Evolutionary conservation across 2,329 filamentous ascomycete genomes (phyloP).

Genomic region (Aspergillus terreus): DNA sequence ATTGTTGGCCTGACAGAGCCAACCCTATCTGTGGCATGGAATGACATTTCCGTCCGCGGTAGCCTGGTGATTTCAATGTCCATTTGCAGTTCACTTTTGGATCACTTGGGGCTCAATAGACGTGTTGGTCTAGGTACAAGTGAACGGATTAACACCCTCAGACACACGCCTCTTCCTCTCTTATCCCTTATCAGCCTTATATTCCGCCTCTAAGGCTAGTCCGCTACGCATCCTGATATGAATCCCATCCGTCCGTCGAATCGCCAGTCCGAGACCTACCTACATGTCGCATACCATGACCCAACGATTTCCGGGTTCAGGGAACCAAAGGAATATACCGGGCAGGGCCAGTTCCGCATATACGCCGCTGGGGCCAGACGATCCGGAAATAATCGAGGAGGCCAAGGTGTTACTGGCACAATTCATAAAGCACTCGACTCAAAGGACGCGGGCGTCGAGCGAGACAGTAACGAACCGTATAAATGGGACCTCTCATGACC

Average conservation of each 20-base stretch:
- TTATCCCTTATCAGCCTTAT: neutral
- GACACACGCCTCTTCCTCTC: no score
- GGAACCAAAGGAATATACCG: neutral
- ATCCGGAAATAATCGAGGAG: slow-evolving; percentile 16
- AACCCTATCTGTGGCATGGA: no score
- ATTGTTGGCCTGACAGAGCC: no score
- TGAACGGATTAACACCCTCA: no score
- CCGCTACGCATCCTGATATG: neutral
- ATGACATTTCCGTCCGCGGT: no score
- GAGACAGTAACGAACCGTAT: neutral
- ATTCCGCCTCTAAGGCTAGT: no score
- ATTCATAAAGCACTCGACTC: slow-evolving; percentile 18
- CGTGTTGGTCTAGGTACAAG: no score
- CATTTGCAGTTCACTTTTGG: no score
- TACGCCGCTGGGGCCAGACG: slow-evolving; percentile 14
- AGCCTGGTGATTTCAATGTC: no score
- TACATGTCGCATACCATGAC: slow-evolving; percentile 4
- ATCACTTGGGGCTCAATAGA: no score
- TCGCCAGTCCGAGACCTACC: neutral
- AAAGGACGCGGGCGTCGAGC: slow-evolving; percentile 1
- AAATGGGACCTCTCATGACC: neutral
- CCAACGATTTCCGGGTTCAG: neutral
- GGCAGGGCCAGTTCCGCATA: neutral
- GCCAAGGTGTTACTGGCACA: slow-evolving; percentile 22
- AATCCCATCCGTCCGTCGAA: neutral